A percentile compares a stretch with the other conserved stretches of the same genome.
phyloP scores from a whole-genome alignment of 306 rosid genomes.

The Astragalus glycyphyllos region DNA sequence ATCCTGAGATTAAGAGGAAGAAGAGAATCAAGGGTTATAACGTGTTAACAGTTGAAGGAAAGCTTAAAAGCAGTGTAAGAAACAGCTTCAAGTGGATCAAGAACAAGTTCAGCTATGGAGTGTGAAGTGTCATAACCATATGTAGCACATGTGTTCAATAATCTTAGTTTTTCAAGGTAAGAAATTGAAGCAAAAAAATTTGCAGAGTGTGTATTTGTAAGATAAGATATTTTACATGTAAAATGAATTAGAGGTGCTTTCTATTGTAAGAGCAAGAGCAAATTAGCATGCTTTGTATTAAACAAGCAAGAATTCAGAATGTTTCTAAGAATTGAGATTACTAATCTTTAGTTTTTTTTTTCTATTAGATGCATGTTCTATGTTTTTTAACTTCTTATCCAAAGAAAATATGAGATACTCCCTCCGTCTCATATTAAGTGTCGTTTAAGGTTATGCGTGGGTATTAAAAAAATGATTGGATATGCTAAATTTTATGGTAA shows the following conservation, averaged over 20 bases:
- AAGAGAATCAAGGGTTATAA: slow-evolving; percentile 79
- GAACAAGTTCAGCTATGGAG: slow-evolving; percentile 73
- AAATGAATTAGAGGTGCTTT: slow-evolving; percentile 21
- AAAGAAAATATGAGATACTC: slow-evolving; percentile 31
- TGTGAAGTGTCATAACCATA: slow-evolving; percentile 45
- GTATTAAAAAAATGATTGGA: too few relatives aligned
- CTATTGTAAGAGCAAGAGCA: slow-evolving; percentile 31
- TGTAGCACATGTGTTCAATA: slow-evolving; percentile 27
- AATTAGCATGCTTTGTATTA: slow-evolving; percentile 44
- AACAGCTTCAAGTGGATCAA: slow-evolving; percentile 94
- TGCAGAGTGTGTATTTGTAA: slow-evolving; percentile 30
- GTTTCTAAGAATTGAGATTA: slow-evolving; percentile 32
- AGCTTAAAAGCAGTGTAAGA: slow-evolving; percentile 72
- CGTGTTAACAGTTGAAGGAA: slow-evolving; percentile 68
- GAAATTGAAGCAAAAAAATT: slow-evolving; percentile 22
- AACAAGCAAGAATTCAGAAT: slow-evolving; percentile 36
- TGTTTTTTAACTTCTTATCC: slow-evolving; percentile 1
- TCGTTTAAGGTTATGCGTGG: too few relatives aligned
- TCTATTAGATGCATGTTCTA: slow-evolving; percentile 28
- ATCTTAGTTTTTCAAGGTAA: slow-evolving; percentile 50
- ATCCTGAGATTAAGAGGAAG: slow-evolving; percentile 80
- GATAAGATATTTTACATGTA: slow-evolving; percentile 35
- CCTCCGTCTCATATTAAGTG: too few relatives aligned
- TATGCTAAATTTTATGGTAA: too few relatives aligned
- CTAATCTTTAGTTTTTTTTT: slow-evolving; percentile 14